These are phyloP conservation scores for Mucor plumbeus DNA, from an alignment of 371 early-diverging fungal genomes.

Conservation along the genomic window DNA sequence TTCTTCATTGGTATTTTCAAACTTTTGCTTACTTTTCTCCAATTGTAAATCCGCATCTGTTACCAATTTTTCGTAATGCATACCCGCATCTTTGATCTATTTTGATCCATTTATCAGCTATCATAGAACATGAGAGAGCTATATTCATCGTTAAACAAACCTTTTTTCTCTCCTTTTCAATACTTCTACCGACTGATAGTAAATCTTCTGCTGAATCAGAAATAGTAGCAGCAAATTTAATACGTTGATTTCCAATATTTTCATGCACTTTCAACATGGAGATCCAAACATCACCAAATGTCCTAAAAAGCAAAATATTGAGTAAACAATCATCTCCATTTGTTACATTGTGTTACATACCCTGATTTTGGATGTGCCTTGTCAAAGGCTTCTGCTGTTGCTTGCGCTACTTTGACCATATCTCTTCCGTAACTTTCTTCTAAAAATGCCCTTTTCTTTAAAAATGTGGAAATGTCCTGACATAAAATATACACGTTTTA, in stretches of 20 bases:
- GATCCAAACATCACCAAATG: slow-evolving; percentile 68
- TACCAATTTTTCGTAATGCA: slow-evolving; percentile 70
- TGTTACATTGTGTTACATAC: slow-evolving; percentile 22
- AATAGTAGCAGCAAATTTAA: slow-evolving; percentile 66
- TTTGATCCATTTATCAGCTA: too few species aligned
- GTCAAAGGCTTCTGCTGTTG: slow-evolving; percentile 52
- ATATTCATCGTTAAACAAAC: slow-evolving; percentile 34
- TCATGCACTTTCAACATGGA: slow-evolving; percentile 76
- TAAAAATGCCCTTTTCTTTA: slow-evolving; percentile 64
- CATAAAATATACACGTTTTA: not conserved
- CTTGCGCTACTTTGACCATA: slow-evolving; percentile 55
- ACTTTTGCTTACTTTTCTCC: slow-evolving; percentile 80
- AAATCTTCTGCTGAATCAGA: slow-evolving; percentile 76
- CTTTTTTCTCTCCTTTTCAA: slow-evolving; percentile 83
- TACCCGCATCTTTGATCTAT: slow-evolving; percentile 79
- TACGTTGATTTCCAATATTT: slow-evolving; percentile 72
- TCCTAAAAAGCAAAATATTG: slow-evolving; percentile 30
- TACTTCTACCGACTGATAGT: slow-evolving; percentile 69
- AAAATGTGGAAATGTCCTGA: slow-evolving; percentile 58
- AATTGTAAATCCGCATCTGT: slow-evolving; percentile 71
- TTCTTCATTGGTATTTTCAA: slow-evolving; percentile 76
- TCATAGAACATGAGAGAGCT: not conserved
- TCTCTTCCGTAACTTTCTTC: slow-evolving; percentile 66
- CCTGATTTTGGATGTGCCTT: slow-evolving; percentile 55
- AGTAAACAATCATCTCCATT: not conserved